These are phyloP conservation scores for Begonia peltatifolia DNA, from an alignment of 306 rosid species.

Conservation along the genomic window DNA sequence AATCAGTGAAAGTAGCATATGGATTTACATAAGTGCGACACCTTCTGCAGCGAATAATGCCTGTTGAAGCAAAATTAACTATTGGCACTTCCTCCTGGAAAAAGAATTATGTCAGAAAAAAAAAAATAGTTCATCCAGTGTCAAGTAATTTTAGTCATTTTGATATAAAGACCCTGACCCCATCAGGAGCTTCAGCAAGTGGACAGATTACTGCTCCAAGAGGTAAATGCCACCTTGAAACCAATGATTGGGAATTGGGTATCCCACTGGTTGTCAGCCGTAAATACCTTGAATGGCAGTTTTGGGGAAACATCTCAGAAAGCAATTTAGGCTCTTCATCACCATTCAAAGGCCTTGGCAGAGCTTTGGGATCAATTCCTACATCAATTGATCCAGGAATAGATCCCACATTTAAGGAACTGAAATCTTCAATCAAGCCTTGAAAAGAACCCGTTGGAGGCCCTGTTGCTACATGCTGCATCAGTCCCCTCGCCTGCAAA, in stretches of 20 bases:
- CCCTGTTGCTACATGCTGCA: slow-evolving; percentile 44
- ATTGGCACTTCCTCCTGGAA: slow-evolving; percentile 87
- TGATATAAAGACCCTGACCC: slow-evolving; percentile 42
- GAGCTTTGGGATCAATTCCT: slow-evolving; percentile 52
- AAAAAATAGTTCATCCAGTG: slow-evolving; percentile 5
- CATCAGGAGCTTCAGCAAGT: slow-evolving; percentile 85
- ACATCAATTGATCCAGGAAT: slow-evolving; percentile 82
- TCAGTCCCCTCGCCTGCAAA: slow-evolving; percentile 32
- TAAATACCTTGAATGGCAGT: slow-evolving; percentile 64
- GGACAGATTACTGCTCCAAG: slow-evolving; percentile 98
- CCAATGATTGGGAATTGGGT: slow-evolving; percentile 91
- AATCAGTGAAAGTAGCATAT: slow-evolving; percentile 78
- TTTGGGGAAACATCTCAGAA: slow-evolving; percentile 45
- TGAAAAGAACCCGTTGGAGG: slow-evolving; percentile 54
- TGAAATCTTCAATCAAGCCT: slow-evolving; percentile 83
- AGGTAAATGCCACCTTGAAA: slow-evolving; percentile 97
- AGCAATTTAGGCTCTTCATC: slow-evolving; percentile 61
- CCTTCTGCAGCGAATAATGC: slow-evolving; percentile 95
- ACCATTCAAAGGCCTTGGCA: slow-evolving; percentile 87
- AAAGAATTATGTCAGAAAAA: slow-evolving; percentile 10
- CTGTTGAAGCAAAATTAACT: slow-evolving; percentile 60
- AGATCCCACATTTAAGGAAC: slow-evolving; percentile 65
- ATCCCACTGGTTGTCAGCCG: slow-evolving; percentile 75
- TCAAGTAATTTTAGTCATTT: slow-evolving; percentile 4
- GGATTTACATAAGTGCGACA: slow-evolving; percentile 97